Evolutionary conservation across 202 grass and related monocot species (phyloP).

Genomic region (Zoysia matrella): DNA sequence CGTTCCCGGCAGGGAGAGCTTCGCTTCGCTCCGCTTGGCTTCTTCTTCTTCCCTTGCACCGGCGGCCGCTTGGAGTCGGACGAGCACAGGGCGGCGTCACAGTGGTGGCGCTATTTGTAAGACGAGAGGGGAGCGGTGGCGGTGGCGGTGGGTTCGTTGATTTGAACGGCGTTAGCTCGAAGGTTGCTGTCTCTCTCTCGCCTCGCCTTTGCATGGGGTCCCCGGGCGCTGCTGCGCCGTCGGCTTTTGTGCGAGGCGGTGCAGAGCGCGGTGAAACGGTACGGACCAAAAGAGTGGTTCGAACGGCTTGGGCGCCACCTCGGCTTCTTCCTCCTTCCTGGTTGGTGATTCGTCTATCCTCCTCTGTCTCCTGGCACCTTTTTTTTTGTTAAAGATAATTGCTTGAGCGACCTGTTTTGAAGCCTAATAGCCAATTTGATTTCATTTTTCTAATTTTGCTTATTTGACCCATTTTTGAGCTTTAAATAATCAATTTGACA

Average conservation of each 20-base stretch:
- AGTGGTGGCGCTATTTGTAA: constrained; percentile 55
- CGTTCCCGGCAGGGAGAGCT: background rate
- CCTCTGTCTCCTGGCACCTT: background rate
- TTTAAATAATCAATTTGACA: too few relatives aligned
- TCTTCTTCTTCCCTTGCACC: background rate
- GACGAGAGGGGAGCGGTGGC: background rate
- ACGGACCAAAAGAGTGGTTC: constrained; percentile 33
- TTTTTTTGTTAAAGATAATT: too few relatives aligned
- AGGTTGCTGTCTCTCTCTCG: constrained; percentile 39
- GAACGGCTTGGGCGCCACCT: constrained; percentile 50
- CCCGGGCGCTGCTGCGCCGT: background rate
- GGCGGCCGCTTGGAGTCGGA: too few relatives aligned
- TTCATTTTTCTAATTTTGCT: too few relatives aligned
- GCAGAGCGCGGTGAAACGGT: background rate
- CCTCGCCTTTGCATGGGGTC: constrained; percentile 32
- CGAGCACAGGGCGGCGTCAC: constrained; percentile 27
- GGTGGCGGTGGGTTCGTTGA: constrained; percentile 25
- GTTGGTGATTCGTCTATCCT: background rate
- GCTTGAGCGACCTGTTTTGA: too few relatives aligned
- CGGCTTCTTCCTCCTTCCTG: constrained; percentile 19
- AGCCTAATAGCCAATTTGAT: too few relatives aligned
- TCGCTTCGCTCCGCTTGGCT: background rate
- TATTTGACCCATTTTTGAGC: too few relatives aligned
- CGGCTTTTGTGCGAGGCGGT: constrained; percentile 16
- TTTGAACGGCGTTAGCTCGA: constrained; percentile 57